Percentiles rank a stretch among this genome's conserved stretches.
These are phyloP conservation scores for Gynochthodes officinalis DNA, from an alignment of 257 asterid genomes.

Conservation along the genomic window DNA sequence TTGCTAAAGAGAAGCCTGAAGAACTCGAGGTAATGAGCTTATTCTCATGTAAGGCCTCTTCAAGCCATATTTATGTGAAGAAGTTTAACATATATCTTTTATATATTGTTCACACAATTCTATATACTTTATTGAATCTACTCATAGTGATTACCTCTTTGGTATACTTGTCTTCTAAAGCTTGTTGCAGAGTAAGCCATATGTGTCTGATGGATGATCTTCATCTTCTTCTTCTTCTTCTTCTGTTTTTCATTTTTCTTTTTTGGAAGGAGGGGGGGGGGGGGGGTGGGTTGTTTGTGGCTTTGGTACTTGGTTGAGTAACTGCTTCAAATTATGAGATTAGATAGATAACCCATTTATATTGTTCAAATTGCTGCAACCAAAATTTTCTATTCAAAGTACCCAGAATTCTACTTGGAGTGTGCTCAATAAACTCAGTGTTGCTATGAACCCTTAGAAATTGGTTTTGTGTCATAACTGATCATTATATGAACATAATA, in stretches of 20 bases:
- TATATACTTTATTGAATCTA: not conserved
- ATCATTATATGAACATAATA: constrained; percentile 12
- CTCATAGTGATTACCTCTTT: constrained; percentile 1
- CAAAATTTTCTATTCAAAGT: not conserved
- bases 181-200: not conserved
- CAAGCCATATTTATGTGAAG: not conserved
- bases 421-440: not conserved
- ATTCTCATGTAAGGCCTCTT: not conserved
- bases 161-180: not conserved
- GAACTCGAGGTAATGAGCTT: constrained; percentile 60
- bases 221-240: not conserved
- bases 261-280: no score
- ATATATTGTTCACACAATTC: not conserved
- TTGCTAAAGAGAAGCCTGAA: constrained; percentile 68
- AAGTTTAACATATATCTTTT: not conserved
- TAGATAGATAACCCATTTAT: not conserved
- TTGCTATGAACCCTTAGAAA: not conserved
- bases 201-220: not conserved
- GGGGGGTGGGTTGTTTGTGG: no score
- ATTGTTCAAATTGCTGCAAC: not conserved
- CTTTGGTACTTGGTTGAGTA: not conserved
- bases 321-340: not conserved
- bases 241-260: no score
- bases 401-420: not conserved
- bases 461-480: not conserved